These are phyloP conservation scores for Camelina hispida DNA, from an alignment of 345 rosid species.

Conservation along the genomic window DNA sequence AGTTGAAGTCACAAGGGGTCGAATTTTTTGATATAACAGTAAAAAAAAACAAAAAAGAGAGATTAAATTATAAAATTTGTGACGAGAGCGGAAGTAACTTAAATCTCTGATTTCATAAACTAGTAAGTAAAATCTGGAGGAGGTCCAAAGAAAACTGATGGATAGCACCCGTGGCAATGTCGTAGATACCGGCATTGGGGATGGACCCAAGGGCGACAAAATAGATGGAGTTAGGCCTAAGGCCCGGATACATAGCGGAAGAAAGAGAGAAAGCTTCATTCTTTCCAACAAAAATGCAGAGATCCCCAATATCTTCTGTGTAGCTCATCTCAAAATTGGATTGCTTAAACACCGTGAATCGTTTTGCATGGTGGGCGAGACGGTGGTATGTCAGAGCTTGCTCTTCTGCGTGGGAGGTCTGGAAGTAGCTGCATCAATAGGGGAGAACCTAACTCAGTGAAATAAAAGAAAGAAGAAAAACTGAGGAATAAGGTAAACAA, in stretches of 20 bases:
- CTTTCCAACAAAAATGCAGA: neutral
- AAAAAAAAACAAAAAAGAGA: neutral
- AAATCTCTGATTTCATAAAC: neutral
- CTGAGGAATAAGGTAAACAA: too few relatives aligned
- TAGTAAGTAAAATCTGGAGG: neutral
- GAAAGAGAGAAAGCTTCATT: neutral
- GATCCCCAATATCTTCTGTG: neutral
- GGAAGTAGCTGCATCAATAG: too few relatives aligned
- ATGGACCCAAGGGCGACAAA: too few relatives aligned
- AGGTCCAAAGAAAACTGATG: neutral
- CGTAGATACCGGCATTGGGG: neutral
- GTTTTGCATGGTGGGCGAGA: too few relatives aligned
- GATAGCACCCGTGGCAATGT: neutral
- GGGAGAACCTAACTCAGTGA: too few relatives aligned
- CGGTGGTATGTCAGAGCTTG: too few relatives aligned
- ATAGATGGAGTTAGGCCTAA: too few relatives aligned
- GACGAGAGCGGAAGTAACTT: neutral
- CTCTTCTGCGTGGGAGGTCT: too few relatives aligned
- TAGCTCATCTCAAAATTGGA: too few relatives aligned
- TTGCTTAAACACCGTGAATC: too few relatives aligned
- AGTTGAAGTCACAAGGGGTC: neutral
- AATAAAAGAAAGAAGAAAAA: too few relatives aligned
- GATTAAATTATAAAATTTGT: too few relatives aligned
- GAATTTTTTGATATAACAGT: neutral
- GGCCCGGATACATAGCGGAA: neutral